phyloP scores from a whole-genome alignment of 768 basidiomycete genomes.

The Tricholoma terreum region DNA sequence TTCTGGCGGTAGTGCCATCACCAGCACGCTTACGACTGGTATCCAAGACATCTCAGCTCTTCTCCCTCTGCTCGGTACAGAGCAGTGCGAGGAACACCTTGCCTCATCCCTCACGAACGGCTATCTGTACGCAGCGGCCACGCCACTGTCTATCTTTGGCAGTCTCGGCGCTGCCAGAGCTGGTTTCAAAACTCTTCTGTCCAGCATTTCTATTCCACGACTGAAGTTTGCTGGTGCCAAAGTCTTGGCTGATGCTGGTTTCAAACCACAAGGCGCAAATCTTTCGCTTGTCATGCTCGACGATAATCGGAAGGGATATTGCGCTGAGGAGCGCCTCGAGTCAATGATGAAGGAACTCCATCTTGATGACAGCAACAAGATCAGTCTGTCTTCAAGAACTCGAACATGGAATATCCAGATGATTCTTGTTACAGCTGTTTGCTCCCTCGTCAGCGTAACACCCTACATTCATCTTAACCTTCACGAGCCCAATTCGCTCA shows the following conservation, averaged over 20 bases:
- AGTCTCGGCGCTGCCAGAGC: constrained; percentile 20
- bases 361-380: constrained; percentile 1
- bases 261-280: constrained; percentile 9
- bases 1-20: not conserved
- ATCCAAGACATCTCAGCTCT: constrained; percentile 25
- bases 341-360: constrained; percentile 4
- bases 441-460: not conserved
- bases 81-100: constrained; percentile 21
- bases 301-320: not conserved
- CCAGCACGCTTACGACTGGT: constrained; percentile 13
- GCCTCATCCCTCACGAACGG: constrained; percentile 16
- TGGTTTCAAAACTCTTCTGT: constrained; percentile 12
- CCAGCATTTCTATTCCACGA: constrained; percentile 6
- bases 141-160: constrained; percentile 23
- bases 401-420: constrained; percentile 8
- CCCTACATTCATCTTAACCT: constrained; percentile 9
- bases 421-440: constrained; percentile 2
- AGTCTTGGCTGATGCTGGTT: constrained; percentile 9
- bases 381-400: too few relatives aligned
- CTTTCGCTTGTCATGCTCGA: constrained; percentile 14
- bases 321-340: constrained; percentile 9
- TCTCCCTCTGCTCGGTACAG: constrained; percentile 21
- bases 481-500: not conserved
- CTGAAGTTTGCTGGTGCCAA: constrained; percentile 7
- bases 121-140: constrained; percentile 21